Evolutionary conservation across 2,329 filamentous ascomycete species (phyloP).

Genomic region (Hortaea werneckii): DNA sequence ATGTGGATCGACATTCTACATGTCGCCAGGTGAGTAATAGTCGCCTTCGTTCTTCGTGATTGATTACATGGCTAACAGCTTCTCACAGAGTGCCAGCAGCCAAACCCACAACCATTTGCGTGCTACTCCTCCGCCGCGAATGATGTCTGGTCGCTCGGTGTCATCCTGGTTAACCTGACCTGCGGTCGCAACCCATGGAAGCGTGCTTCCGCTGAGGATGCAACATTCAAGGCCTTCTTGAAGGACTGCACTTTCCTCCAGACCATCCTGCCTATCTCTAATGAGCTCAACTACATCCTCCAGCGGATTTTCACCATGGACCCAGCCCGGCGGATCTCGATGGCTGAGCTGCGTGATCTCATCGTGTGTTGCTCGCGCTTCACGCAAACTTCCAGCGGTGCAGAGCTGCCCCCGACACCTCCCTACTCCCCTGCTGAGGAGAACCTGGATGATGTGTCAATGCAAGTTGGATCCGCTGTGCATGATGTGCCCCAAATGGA

Average conservation of each 20-base stretch:
- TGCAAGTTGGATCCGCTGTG: constrained; percentile 3
- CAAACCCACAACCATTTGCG: constrained; percentile 55
- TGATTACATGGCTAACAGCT: constrained; percentile 7
- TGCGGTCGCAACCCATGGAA: constrained; percentile 99
- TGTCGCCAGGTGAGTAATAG: constrained; percentile 74
- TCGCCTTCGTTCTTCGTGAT: background rate
- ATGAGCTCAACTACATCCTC: constrained; percentile 81
- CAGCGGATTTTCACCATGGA: constrained; percentile 79
- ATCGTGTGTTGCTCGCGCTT: constrained; percentile 70
- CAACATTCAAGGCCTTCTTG: constrained; percentile 84
- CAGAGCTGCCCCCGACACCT: constrained; percentile 33
- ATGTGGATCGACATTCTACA: constrained; percentile 97
- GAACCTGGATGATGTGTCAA: constrained; percentile 9
- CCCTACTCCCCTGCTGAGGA: constrained; percentile 34
- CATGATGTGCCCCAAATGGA: constrained; percentile 20
- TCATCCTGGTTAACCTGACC: constrained; percentile 93
- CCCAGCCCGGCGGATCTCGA: constrained; percentile 69
- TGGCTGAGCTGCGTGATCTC: constrained; percentile 66
- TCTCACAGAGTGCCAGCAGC: constrained; percentile 74
- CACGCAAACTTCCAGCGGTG: constrained; percentile 41
- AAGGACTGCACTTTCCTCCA: constrained; percentile 79
- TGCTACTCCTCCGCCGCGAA: constrained; percentile 90
- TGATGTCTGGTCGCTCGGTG: constrained; percentile 96
- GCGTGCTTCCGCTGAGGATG: constrained; percentile 84
- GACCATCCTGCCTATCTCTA: constrained; percentile 82